phyloP scores from a whole-genome alignment of 306 rosid genomes.

The Quercus gilva region DNA sequence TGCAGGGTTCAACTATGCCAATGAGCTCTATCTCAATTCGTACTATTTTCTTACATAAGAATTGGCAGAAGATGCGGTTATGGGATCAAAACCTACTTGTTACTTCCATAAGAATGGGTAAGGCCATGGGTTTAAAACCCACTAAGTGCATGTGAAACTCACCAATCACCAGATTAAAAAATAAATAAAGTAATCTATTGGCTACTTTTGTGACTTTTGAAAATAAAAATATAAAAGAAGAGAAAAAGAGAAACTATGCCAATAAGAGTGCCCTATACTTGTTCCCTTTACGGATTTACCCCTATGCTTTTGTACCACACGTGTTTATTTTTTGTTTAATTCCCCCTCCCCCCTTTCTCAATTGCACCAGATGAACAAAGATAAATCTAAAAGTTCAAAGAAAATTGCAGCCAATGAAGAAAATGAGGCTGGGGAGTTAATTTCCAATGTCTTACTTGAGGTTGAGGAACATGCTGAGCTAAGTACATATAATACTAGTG shows the following conservation, averaged over 20 bases:
- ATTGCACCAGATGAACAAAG: conserved; percentile 65
- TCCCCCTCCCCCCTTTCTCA: neutral
- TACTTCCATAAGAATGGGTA: no score
- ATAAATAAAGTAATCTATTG: no score
- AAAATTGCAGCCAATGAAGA: conserved; percentile 30
- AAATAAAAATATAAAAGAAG: no score
- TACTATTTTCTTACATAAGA: no score
- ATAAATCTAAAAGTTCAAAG: conserved; percentile 36
- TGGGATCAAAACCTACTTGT: no score
- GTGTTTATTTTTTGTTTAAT: neutral
- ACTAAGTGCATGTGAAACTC: no score
- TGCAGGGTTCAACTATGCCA: no score
- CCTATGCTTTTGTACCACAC: neutral
- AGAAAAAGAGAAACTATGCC: neutral
- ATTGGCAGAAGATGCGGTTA: no score
- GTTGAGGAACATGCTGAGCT: conserved; percentile 61
- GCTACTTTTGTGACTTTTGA: no score
- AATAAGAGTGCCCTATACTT: neutral
- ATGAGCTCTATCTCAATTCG: no score
- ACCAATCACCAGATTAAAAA: no score
- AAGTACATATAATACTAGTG: conserved; percentile 5
- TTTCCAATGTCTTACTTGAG: conserved; percentile 58
- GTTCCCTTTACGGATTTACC: neutral
- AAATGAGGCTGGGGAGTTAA: conserved; percentile 47
- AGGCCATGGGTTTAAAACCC: no score